These are phyloP conservation scores for Phycomyces nitens DNA, from an alignment of 192 early-diverging fungal genomes.

Conservation along the genomic window DNA sequence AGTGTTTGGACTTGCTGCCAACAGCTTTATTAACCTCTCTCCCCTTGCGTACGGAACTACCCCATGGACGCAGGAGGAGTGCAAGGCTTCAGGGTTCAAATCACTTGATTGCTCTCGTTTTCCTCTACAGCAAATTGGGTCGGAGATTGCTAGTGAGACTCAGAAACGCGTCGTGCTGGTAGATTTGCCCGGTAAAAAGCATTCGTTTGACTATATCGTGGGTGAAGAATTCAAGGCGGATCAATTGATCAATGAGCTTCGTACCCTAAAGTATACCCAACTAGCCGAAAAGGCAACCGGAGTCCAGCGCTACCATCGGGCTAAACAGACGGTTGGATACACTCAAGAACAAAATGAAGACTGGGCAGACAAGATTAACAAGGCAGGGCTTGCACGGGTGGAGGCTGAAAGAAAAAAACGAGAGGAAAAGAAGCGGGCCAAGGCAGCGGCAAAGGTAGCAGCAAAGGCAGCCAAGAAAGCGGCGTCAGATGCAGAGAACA, in stretches of 20 bases:
- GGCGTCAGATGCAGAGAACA: background rate
- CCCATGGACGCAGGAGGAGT: background rate
- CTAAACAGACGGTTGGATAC: background rate
- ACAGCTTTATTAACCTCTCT: background rate
- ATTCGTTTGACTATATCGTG: constrained; percentile 12
- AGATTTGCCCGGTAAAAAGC: constrained; percentile 3
- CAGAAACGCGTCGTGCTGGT: background rate
- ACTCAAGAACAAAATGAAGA: background rate
- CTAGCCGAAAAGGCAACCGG: background rate
- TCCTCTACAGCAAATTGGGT: background rate
- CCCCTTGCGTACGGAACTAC: constrained; percentile 9
- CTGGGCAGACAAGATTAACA: background rate
- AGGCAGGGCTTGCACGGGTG: background rate
- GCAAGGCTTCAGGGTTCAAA: constrained; percentile 3
- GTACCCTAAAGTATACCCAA: background rate
- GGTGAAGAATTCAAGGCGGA: constrained; percentile 12
- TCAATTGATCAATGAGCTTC: background rate
- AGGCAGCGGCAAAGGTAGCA: background rate
- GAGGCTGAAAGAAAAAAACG: background rate
- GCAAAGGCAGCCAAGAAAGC: background rate
- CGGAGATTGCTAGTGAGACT: background rate
- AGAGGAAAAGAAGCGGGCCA: background rate
- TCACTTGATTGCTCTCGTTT: constrained; percentile 18
- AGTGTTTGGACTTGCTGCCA: background rate
- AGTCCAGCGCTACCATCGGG: constrained; percentile 6